Percentiles rank a stretch among this genome's conserved stretches.
phyloP scores from a whole-genome alignment of 2,329 filamentous ascomycete species.

The Ophiosphaerella herpotricha region DNA sequence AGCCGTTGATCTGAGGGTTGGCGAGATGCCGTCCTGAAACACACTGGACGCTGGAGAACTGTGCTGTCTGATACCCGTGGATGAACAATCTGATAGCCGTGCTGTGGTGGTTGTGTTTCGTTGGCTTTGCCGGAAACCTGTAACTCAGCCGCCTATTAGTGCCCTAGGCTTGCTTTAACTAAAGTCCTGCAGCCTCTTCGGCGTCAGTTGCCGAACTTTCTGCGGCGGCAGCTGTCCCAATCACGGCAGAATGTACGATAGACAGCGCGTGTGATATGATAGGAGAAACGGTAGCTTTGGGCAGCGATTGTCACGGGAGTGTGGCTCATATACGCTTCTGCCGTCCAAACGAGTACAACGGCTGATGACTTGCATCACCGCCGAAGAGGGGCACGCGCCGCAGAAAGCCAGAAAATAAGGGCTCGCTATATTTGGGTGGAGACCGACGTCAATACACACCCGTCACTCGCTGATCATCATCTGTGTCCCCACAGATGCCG shows the following conservation, averaged over 20 bases:
- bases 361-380: conserved; percentile 8
- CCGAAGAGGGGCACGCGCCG: conserved; percentile 10
- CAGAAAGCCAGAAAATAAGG: conserved; percentile 15
- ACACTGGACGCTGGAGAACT: background rate
- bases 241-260: conserved; percentile 20
- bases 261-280: conserved; percentile 16
- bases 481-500: conserved; percentile 8
- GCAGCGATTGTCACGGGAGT: conserved; percentile 36
- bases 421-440: conserved; percentile 30
- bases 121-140: conserved; percentile 2
- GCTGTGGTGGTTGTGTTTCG: conserved; percentile 4
- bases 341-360: conserved; percentile 19
- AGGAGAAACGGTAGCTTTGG: conserved; percentile 19
- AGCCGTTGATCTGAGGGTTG: conserved; percentile 9
- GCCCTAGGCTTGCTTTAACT: conserved; percentile 24
- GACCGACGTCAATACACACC: conserved; percentile 38
- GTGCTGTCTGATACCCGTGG: no score
- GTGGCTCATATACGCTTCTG: conserved; percentile 20
- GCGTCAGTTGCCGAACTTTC: conserved; percentile 28
- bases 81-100: background rate
- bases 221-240: conserved; percentile 27
- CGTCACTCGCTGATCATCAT: conserved; percentile 26
- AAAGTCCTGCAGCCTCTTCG: conserved; percentile 21
- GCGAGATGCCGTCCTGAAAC: conserved; percentile 5
- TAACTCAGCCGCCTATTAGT: conserved; percentile 20